Percentiles rank a stretch among this genome's conserved stretches.
phyloP scores from a whole-genome alignment of 352 stramenopile species.

The Bremia lactucae region DNA sequence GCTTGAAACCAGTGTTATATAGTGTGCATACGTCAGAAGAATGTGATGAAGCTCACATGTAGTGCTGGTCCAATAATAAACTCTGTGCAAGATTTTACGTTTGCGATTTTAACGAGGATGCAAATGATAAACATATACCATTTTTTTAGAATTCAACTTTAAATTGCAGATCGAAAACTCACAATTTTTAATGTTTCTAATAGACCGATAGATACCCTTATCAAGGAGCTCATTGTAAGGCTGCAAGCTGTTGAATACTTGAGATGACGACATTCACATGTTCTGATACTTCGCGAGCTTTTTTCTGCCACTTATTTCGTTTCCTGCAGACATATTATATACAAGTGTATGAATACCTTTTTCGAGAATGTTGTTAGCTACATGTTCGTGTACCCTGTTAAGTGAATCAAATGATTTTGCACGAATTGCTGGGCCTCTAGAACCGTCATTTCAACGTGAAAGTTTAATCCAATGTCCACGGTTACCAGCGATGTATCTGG shows the following conservation, averaged over 20 bases:
- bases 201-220: no score
- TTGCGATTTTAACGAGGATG: no score
- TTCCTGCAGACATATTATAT: constrained; percentile 28
- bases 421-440: constrained; percentile 49
- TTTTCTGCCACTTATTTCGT: constrained; percentile 52
- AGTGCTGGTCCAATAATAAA: no score
- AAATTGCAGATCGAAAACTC: no score
- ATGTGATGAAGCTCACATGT: no score
- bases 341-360: not conserved
- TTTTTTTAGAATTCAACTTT: no score
- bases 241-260: constrained; percentile 61
- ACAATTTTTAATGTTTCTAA: no score
- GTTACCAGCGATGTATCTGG: constrained; percentile 42
- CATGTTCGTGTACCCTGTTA: constrained; percentile 28
- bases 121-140: no score
- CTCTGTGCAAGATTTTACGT: no score
- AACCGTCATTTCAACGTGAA: constrained; percentile 73
- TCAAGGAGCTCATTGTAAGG: constrained; percentile 52
- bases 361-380: not conserved
- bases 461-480: constrained; percentile 61
- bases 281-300: constrained; percentile 53
- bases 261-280: constrained; percentile 70
- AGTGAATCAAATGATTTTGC: constrained; percentile 32
- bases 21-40: no score
- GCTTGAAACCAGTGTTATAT: no score